Evolutionary conservation across 495 filamentous ascomycete species (phyloP), one percentile per base, ranked within the genome.

Genomic region (Podospora australis): DNA sequence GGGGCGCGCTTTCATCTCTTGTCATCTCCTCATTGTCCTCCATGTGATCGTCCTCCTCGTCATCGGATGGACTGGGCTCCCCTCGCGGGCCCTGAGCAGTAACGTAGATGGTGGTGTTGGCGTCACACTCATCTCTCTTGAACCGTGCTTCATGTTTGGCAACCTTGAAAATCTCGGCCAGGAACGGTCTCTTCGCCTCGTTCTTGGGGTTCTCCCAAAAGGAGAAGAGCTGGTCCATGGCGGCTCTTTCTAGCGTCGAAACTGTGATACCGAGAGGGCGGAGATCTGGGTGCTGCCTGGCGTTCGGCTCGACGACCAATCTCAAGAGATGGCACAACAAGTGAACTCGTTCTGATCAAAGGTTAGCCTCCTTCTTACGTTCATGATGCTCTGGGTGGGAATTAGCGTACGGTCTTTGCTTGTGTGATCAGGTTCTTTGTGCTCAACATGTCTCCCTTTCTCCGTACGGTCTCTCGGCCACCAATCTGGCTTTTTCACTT

Each of bases 371-470:
- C 48, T 21, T 35, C 16, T 16, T 6, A 0, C 11, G 19, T 13
- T 32, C 8, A 21, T 21, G 13, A 24, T 26, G 14, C 7, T 14
- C 24, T 20, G 9, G 5, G 32, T 30, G 4, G 14, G 4, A 14
- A 25, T 7, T 14, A 17, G 38, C 47, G 17, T 67, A 92, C 88
- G 81, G 49, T 78, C 76, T 70, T 86, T 95, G 54, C 74, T 72
- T 24, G 90, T 55, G 63, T 96, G 90, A 55, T 95, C 88, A 0
- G 90, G 89, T 68, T 95, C 90, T 57, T 78, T 86, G 64, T 92
- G 88, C 22, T 78, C 71, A 14, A 77, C 64, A 7, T 67, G 57
- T 7, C 65, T 57, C 43, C 58, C 55, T 13, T 55, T 56, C 1
- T 68, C 44, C 1, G 70, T 71, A 57, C 62, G 70, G 8, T 79